Evolutionary conservation across 208 protist genomes (phyloP), one percentile per base, ranked within the genome.

Genomic region (Leishmania braziliensis): DNA sequence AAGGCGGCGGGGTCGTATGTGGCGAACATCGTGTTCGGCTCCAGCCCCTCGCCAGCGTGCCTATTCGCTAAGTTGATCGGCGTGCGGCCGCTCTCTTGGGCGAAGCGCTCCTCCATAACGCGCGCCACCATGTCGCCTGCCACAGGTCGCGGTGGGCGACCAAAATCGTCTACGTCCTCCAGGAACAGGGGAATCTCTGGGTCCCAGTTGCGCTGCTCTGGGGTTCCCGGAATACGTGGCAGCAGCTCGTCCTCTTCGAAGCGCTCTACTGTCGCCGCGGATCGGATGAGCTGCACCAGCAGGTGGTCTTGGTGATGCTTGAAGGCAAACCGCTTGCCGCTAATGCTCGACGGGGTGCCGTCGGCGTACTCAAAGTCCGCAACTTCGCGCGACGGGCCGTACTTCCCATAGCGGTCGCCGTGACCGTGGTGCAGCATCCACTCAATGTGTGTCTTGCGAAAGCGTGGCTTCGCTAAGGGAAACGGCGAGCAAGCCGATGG

Each of bases 231-330:
- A 16, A 98, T 86, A 50, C 89, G 89, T 26, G 95, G 95, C 68
- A 98, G 88, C 69, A 88, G 68, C n/a, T 89, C 90, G 43, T 82
- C 84, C 26, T 75, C 87, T 82, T 90, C 93, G 50, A 87, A 84
- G 58, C 88, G 88, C 89, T 98, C 93, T 77, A 98, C 95, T 23
- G 74, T 76, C 20, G 95, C 95, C 5, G 85, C 95, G 20, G 92
- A 92, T 33, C 91, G 92, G 23, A 98, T 96, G 39, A 98, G 86
- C 87, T 98, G 95, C 77, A 97, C 92, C 3, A 98, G 87, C 50
- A 98, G 83, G 54, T 97, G 88, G 65, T 98, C 92, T 74, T 96
- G 92, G 76, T 98, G 92, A 84, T 98, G 93, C 83, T 95, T 95
- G 78, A 90, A 95, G 23, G 92, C 92, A 56, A 93, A 97, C 66